phyloP scores from a whole-genome alignment of 2,329 filamentous ascomycete species.

The Phoma sp. region DNA sequence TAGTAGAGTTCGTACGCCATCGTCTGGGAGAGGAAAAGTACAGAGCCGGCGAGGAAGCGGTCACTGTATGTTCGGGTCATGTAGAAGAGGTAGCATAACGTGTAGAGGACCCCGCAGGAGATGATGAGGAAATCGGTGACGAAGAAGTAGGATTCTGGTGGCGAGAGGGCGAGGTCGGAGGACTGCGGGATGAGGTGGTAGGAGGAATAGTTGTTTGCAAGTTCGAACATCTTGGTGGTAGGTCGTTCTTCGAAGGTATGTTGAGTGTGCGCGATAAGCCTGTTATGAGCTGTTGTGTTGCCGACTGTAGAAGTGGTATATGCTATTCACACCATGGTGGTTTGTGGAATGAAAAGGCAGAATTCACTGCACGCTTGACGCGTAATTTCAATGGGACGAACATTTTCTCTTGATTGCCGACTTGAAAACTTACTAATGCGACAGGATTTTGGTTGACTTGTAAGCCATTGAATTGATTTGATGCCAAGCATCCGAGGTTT shows the following conservation, averaged over 20 bases:
- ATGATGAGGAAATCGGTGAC: constrained; percentile 52
- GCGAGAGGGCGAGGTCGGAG: constrained; percentile 51
- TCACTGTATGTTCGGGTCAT: constrained; percentile 47
- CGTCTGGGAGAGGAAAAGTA: constrained; percentile 36
- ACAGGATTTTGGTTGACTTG: constrained; percentile 11
- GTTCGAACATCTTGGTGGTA: constrained; percentile 37
- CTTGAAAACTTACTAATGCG: not conserved
- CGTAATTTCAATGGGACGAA: not conserved
- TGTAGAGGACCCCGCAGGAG: constrained; percentile 49
- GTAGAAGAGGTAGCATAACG: constrained; percentile 52
- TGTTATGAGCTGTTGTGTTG: not conserved
- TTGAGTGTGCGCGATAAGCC: too few relatives aligned
- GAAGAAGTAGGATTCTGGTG: constrained; percentile 50
- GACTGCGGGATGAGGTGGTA: constrained; percentile 61
- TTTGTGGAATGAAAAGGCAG: too few relatives aligned
- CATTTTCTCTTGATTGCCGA: not conserved
- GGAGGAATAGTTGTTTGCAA: constrained; percentile 44
- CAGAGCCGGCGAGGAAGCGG: constrained; percentile 42
- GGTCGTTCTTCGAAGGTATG: not conserved
- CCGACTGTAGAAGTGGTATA: not conserved
- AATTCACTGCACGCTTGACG: too few relatives aligned
- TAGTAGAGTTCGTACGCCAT: constrained; percentile 53
- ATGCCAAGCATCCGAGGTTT: constrained; percentile 32
- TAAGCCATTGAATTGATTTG: not conserved
- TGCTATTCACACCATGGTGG: not conserved